Percentiles rank a stretch among this genome's conserved stretches.
Evolutionary conservation across 148 eudicot species (phyloP).

Genomic region (Vaccinium corymbosum): DNA sequence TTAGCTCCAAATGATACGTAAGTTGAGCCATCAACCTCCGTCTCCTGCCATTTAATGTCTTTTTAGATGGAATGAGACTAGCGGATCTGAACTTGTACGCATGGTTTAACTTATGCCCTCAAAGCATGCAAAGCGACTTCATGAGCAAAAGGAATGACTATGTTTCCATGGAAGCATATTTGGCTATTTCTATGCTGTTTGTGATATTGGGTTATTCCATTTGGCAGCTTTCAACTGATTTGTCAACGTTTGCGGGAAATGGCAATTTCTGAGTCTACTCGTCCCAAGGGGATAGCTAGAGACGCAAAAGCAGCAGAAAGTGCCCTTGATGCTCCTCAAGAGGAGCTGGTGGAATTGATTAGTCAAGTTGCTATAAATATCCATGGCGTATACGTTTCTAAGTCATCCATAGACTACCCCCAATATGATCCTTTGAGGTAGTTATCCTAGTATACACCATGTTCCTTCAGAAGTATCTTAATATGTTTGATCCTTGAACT

Average conservation of each 20-base stretch:
- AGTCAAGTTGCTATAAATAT: constrained; percentile 57
- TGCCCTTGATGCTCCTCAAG: constrained; percentile 58
- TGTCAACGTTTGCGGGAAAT: constrained; percentile 60
- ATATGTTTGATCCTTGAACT: background rate
- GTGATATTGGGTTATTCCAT: constrained; percentile 3
- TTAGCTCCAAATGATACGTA: background rate
- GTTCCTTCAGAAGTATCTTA: background rate
- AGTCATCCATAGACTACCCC: constrained; percentile 62
- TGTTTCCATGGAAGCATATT: constrained; percentile 4
- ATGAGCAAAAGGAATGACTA: background rate
- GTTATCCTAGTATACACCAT: constrained; percentile 28
- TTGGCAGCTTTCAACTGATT: constrained; percentile 62
- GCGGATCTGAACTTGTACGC: background rate
- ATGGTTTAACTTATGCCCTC: background rate
- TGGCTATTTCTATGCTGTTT: background rate
- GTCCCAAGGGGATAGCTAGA: constrained; percentile 38
- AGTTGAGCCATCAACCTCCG: background rate
- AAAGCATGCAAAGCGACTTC: background rate
- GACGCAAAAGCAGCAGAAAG: constrained; percentile 51
- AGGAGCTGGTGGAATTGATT: constrained; percentile 56
- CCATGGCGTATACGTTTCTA: constrained; percentile 66
- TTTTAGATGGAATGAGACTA: background rate
- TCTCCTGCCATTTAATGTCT: background rate
- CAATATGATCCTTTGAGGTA: constrained; percentile 76
- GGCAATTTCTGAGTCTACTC: constrained; percentile 48